Evolutionary conservation across 257 asterid genomes (phyloP).

Genomic region (Solanum gandarillasii): DNA sequence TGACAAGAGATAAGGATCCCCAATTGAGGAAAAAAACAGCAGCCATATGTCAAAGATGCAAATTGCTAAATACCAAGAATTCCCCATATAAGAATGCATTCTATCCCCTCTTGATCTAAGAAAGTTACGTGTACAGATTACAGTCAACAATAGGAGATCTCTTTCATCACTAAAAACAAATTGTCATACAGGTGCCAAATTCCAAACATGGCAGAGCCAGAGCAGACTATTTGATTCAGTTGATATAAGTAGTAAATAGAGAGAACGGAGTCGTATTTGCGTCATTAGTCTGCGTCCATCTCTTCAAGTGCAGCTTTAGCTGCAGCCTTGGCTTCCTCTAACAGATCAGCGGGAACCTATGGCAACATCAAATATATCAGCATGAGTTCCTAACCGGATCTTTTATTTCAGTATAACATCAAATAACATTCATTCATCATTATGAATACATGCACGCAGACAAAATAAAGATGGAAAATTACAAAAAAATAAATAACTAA

Average conservation of each 20-base stretch:
- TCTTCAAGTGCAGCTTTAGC: constrained; percentile 95
- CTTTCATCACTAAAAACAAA: not conserved
- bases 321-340: constrained; percentile 88
- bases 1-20: not conserved
- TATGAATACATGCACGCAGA: not conserved
- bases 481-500: not conserved
- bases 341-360: constrained; percentile 71
- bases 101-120: not conserved
- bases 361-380: not conserved
- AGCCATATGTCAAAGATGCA: not conserved
- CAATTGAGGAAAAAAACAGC: not conserved
- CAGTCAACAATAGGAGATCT: not conserved
- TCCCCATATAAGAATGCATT: not conserved
- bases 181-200: not conserved
- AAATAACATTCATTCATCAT: not conserved
- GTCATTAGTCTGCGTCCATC: constrained; percentile 79
- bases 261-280: not conserved
- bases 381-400: not conserved
- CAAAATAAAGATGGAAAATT: not conserved
- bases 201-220: not conserved
- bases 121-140: not conserved
- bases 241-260: not conserved
- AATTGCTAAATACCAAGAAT: not conserved
- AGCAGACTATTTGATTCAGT: not conserved
- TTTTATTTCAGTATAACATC: not conserved